A percentile compares a stretch with the other conserved stretches of the same genome.
phyloP scores from a whole-genome alignment of 805 yeast genomes.

The Starmerella floris region DNA sequence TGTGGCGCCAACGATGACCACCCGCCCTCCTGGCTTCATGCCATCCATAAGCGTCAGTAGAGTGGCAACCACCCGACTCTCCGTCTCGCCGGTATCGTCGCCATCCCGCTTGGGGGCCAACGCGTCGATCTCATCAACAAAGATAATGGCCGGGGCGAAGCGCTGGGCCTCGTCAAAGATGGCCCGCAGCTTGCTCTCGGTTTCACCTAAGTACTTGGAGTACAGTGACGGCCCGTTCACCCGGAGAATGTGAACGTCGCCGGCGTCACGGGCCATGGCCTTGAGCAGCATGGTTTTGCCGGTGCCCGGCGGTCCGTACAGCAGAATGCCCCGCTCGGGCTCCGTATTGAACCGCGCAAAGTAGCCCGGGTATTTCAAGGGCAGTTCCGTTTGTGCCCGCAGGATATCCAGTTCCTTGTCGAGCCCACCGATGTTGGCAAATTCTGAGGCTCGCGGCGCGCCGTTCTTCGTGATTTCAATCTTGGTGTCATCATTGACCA shows the following conservation, averaged over 20 bases:
- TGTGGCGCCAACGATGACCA: constrained; percentile 96
- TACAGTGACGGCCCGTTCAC: constrained; percentile 87
- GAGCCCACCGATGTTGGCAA: constrained; percentile 66
- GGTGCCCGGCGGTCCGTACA: constrained; percentile 96
- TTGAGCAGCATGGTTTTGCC: constrained; percentile 84
- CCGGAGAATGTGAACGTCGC: constrained; percentile 67
- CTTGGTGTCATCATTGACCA: constrained; percentile 3
- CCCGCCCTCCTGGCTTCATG: constrained; percentile 96
- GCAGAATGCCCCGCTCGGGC: constrained; percentile 85
- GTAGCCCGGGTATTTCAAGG: constrained; percentile 61
- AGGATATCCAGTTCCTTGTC: constrained; percentile 46
- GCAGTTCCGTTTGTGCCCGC: constrained; percentile 59
- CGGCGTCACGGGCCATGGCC: constrained; percentile 57
- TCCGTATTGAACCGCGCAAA: constrained; percentile 75
- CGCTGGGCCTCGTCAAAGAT: constrained; percentile 72
- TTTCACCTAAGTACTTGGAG: constrained; percentile 86
- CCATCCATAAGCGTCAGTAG: constrained; percentile 90
- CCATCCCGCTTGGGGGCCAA: constrained; percentile 70
- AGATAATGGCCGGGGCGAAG: constrained; percentile 76
- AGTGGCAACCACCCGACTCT: constrained; percentile 81
- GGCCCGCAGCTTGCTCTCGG: constrained; percentile 72
- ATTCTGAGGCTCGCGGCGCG: constrained; percentile 22
- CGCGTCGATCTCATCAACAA: constrained; percentile 90
- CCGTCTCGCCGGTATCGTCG: constrained; percentile 85
- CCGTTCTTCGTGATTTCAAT: not conserved